A percentile compares a stretch with the other conserved stretches of the same genome.
These are phyloP conservation scores for Epicoccum sorghinum DNA, from an alignment of 2,329 filamentous ascomycete species.

Conservation along the genomic window DNA sequence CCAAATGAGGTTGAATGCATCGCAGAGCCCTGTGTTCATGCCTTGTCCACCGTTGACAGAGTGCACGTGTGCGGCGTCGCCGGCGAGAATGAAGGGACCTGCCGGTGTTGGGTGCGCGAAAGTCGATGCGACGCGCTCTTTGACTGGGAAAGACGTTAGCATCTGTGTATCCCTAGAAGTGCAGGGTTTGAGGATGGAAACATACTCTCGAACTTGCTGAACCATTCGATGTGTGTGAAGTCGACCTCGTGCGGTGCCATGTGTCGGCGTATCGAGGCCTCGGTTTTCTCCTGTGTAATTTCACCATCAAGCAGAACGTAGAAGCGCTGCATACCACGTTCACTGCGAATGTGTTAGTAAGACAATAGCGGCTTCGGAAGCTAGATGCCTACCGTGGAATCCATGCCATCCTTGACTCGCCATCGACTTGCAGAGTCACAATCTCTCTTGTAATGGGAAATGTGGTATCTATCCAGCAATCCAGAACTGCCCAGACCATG, in stretches of 20 bases:
- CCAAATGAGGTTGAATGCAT: conserved; percentile 28
- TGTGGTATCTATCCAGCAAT: conserved; percentile 58
- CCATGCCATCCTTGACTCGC: conserved; percentile 56
- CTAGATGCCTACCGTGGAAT: conserved; percentile 47
- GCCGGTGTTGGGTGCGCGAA: conserved; percentile 19
- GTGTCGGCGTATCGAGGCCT: conserved; percentile 54
- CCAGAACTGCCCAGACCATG: conserved; percentile 58
- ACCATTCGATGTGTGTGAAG: conserved; percentile 57
- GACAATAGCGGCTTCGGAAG: background rate
- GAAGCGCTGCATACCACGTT: conserved; percentile 56
- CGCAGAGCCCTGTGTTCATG: conserved; percentile 28
- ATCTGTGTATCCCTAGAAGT: too few relatives aligned
- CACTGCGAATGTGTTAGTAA: conserved; percentile 21
- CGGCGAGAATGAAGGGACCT: conserved; percentile 25
- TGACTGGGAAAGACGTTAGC: conserved; percentile 11
- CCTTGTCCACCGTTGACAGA: conserved; percentile 31
- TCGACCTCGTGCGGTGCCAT: conserved; percentile 53
- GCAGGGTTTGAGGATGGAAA: background rate
- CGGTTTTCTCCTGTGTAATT: conserved; percentile 49
- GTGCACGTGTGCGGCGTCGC: conserved; percentile 30
- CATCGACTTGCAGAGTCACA: conserved; percentile 55
- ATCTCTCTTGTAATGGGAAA: conserved; percentile 56
- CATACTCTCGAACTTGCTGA: conserved; percentile 57
- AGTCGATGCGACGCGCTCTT: conserved; percentile 25
- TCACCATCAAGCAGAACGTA: conserved; percentile 57